Evolutionary conservation across 2,329 filamentous ascomycete genomes (phyloP).

Genomic region (Onygenales sp.): DNA sequence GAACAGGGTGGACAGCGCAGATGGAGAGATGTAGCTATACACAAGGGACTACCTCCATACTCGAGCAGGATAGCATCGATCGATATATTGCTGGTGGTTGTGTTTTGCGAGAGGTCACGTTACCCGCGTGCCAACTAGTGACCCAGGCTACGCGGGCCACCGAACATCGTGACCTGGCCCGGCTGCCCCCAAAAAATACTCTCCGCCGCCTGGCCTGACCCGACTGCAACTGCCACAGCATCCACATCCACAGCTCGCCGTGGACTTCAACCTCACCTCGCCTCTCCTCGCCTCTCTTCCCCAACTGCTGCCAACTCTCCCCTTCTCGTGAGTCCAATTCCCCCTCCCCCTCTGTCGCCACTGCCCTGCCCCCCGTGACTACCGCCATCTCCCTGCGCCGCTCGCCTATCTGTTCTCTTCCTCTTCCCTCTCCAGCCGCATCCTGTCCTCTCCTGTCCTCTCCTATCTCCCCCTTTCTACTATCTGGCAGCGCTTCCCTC

Average conservation of each 20-base stretch:
- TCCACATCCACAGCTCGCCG: not conserved
- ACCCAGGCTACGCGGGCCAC: constrained; percentile 29
- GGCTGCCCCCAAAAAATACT: constrained; percentile 24
- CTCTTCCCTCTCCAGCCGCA: constrained; percentile 1
- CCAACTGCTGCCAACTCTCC: not conserved
- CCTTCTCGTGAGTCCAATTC: constrained; percentile 7
- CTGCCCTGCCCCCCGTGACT: not conserved
- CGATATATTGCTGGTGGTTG: not conserved
- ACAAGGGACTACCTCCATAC: not conserved
- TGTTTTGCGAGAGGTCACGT: constrained; percentile 5
- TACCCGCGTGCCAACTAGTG: constrained; percentile 15
- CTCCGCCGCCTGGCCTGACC: constrained; percentile 10
- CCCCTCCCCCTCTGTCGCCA: constrained; percentile 1
- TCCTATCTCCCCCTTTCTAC: not conserved
- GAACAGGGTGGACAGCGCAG: not conserved
- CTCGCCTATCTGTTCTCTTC: constrained; percentile 5
- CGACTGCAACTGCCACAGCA: constrained; percentile 3
- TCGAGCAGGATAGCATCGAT: too few relatives aligned
- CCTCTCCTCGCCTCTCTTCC: constrained; percentile 3
- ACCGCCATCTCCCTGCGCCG: not conserved
- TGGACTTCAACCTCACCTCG: constrained; percentile 6
- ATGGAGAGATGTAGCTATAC: not conserved
- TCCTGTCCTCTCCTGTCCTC: not conserved
- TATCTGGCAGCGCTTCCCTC: too few relatives aligned
- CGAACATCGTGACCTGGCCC: constrained; percentile 27